These are phyloP conservation scores for thale cress (Arabidopsis thaliana) DNA, from an alignment of 345 rosid genomes.

Conservation along the genomic window DNA sequence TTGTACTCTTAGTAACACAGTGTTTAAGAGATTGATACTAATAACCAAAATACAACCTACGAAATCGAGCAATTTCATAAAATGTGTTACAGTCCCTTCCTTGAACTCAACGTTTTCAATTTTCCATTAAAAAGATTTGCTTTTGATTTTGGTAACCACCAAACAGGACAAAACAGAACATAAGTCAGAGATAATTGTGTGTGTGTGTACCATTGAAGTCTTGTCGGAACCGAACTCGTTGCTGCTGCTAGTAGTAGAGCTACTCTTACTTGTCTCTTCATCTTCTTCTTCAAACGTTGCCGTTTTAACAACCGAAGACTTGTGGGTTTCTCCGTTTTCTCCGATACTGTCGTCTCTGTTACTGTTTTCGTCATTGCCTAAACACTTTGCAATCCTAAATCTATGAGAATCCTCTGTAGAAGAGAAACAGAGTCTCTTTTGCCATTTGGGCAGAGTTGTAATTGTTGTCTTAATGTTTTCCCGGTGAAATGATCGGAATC, in stretches of 20 bases:
- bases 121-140: not conserved
- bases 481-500: slow-evolving; percentile 46
- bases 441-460: slow-evolving; percentile 29
- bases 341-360: slow-evolving; percentile 21
- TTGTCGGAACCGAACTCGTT: slow-evolving; percentile 57
- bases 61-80: not conserved
- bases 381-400: slow-evolving; percentile 52
- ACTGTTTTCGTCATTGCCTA: slow-evolving; percentile 41
- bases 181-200: not conserved
- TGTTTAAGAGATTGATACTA: not conserved
- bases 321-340: slow-evolving; percentile 40
- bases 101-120: slow-evolving; percentile 2
- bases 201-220: slow-evolving; percentile 53
- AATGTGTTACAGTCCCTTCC: not conserved
- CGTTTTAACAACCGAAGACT: slow-evolving; percentile 43
- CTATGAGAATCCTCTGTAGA: slow-evolving; percentile 34
- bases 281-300: slow-evolving; percentile 53
- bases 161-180: not conserved
- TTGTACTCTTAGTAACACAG: slow-evolving; percentile 7
- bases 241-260: not conserved
- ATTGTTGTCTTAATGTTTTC: slow-evolving; percentile 29
- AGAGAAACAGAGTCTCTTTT: slow-evolving; percentile 42
- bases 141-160: not conserved
- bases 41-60: not conserved
- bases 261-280: slow-evolving; percentile 42